Evolutionary conservation across 2,329 filamentous ascomycete genomes (phyloP), one percentile per base, ranked within the genome.

Genomic region (Colletotrichum sansevieriae): DNA sequence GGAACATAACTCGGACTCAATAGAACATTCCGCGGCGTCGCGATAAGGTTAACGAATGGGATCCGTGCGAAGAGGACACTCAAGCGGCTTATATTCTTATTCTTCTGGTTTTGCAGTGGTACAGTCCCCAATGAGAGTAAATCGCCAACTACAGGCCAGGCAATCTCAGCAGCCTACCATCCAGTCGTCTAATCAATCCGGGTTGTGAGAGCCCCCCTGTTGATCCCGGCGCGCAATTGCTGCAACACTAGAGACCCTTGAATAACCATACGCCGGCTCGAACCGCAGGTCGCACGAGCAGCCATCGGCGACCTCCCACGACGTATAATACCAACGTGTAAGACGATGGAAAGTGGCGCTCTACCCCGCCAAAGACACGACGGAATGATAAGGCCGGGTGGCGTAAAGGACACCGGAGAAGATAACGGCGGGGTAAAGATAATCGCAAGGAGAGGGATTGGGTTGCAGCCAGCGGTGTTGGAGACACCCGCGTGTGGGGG

Each of bases 341-440:
- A 65, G 47, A 64, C 52, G 41, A 67, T 51, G 29, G n/a, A 51
- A 20, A 43, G 65, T 57, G 60, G 59, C 60, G 60, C 52, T 68
- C 25, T 68, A 54, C 46, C 60, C 65, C 52, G 55, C 62, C 47
- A 55, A 58, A 65, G 35, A 25, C 37, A 44, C 35, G 33, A 54
- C 13, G 29, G n/a, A 46, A 58, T 33, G 61, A 68, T 68, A 68
- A 68, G 65, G 35, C 9, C 22, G 20, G 13, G 37, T 33, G 35
- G 55, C 43, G 55, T 29, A 12, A 20, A 44, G 46, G 29, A 8
- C 41, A 51, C 64, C 29, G 41, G 41, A 43, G 55, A 29, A 70
- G 67, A 70, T 70, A 70, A 68, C 67, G 67, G 67, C 67, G 67
- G 67, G 67, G 67, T 68, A 68, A 68, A 54, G 49, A 61, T 61